Percentiles rank a stretch among this genome's conserved stretches.
phyloP scores from a whole-genome alignment of 495 filamentous ascomycete genomes.

The Thozetella sp. region DNA sequence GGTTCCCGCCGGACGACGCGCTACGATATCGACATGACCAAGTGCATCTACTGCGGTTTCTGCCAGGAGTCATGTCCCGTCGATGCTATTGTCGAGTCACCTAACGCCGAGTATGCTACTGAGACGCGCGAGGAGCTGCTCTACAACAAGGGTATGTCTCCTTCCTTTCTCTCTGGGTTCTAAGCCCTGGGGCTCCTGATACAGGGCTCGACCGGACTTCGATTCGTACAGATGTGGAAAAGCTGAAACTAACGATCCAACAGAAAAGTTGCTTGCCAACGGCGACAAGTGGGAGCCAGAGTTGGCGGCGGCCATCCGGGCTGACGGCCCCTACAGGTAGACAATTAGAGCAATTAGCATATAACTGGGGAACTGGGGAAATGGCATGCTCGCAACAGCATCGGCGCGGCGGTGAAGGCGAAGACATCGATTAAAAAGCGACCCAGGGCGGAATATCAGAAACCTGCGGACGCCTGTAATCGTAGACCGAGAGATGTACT shows the following conservation, averaged over 20 bases:
- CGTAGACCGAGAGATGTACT: slow-evolving; percentile 9
- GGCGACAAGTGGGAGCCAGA: slow-evolving; percentile 99
- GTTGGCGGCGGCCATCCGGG: slow-evolving; percentile 85
- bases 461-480: background rate
- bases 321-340: slow-evolving; percentile 88
- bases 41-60: slow-evolving; percentile 99
- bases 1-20: slow-evolving; percentile 91
- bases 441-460: no score
- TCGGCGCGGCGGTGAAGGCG: no score
- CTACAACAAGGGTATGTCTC: slow-evolving; percentile 86
- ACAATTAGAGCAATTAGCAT: no score
- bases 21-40: slow-evolving; percentile 99
- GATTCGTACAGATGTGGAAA: no score
- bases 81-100: slow-evolving; percentile 95
- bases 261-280: slow-evolving; percentile 76
- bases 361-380: no score
- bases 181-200: no score
- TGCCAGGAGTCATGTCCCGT: slow-evolving; percentile 99
- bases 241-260: slow-evolving; percentile 14
- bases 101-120: slow-evolving; percentile 97
- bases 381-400: no score
- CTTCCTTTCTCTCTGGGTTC: slow-evolving; percentile 7
- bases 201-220: no score
- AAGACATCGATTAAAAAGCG: no score
- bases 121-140: slow-evolving; percentile 96